These are phyloP conservation scores for Podospora bellae-mahoneyi DNA, from an alignment of 495 filamentous ascomycete species.

Conservation along the genomic window DNA sequence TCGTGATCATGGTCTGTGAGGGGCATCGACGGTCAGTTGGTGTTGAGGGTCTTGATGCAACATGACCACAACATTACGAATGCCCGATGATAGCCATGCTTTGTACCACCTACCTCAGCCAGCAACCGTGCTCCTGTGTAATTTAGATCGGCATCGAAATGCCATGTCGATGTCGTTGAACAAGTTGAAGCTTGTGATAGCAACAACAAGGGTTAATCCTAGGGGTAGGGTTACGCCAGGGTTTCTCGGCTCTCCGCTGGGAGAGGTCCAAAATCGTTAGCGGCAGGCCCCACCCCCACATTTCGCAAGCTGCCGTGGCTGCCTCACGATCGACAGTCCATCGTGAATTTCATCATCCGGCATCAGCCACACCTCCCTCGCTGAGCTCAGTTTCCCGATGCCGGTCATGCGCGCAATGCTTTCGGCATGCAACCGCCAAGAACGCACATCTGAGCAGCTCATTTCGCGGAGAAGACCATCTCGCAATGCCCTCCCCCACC, in stretches of 20 bases:
- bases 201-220: neutral
- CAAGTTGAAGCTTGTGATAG: conserved; percentile 6
- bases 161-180: neutral
- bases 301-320: neutral
- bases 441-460: neutral
- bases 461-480: neutral
- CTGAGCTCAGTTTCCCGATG: conserved; percentile 5
- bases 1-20: neutral
- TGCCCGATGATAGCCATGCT: neutral
- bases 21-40: neutral
- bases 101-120: neutral
- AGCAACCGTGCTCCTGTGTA: neutral
- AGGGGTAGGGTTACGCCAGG: conserved; percentile 4
- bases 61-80: neutral
- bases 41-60: neutral
- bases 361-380: conserved; percentile 11
- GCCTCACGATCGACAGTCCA: neutral
- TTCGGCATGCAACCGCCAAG: neutral
- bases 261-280: neutral
- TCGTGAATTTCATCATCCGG: neutral
- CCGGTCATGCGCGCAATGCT: neutral
- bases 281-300: neutral
- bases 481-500: neutral
- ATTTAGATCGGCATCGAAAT: neutral
- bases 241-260: conserved; percentile 6